Evolutionary conservation across 139 green algal species (phyloP), one percentile per base, ranked within the genome.

Genomic region (Chlorella sorokiniana): DNA sequence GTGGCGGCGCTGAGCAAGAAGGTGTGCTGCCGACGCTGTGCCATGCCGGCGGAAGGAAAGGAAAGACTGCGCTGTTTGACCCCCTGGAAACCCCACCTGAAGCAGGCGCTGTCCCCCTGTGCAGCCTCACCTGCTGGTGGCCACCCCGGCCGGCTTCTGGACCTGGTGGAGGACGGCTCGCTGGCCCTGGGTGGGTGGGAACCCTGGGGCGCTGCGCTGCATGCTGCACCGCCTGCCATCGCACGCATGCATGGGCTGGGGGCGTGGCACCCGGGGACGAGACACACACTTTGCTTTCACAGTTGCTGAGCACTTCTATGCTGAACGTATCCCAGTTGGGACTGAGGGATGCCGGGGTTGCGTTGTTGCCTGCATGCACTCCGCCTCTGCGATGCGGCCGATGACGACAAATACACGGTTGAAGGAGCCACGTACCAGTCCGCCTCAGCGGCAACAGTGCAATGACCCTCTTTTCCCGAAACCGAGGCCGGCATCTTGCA

Each of bases 111-210:
- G 7, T 14, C 2, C 11, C 7, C n/a, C 1, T 59, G 23, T 72
- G 72, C 72, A 79, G 37, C 91, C 93, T 0, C 84, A 92, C 63
- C 75, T 97, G 18, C 29, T 97, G 3, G 88, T 98, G 8, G 92
- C 87, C n/a, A 98, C 94, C 95, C 94, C 3, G 95, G 95, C 0
- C 84, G 95, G 3, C 73, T 97, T 77, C 75, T 97, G 69, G 95
- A 97, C 81, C 78, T 97, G 16, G 67, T 94, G 29, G 89, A 95
- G 38, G 81, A 85, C 11, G 70, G 82, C 3, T 41, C 82, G 2
- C 64, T 97, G 2, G 67, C 42, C 10, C 78, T 97, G 40, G 72
- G 76, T 82, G 52, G 48, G 85, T 25, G 40, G 16, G 27, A 35
- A 25, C 41, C 35, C 64, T 51, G 35, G 16, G 35, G 18, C 35